These are phyloP conservation scores for Warburgia ugandensis DNA, from an alignment of 164 flowering plant species.

Conservation along the genomic window DNA sequence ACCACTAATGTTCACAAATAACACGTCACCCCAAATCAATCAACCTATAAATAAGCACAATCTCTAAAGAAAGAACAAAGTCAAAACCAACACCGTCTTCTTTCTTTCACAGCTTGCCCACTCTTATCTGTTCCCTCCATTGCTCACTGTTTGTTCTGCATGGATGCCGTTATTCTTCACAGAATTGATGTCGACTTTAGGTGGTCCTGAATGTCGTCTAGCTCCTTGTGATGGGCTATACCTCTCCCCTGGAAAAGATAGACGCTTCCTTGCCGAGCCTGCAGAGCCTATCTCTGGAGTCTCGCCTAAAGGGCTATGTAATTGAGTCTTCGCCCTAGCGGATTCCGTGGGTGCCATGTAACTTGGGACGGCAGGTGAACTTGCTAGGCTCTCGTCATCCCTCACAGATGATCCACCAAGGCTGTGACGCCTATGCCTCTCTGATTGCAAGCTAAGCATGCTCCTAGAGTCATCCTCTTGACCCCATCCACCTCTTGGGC, in stretches of 20 bases:
- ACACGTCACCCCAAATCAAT: too few species aligned
- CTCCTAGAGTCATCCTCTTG: slow-evolving; percentile 56
- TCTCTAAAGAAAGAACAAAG: too few species aligned
- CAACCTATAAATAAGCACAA: too few species aligned
- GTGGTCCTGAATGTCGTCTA: slow-evolving; percentile 60
- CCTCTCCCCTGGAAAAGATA: slow-evolving; percentile 53
- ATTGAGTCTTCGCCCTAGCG: slow-evolving; percentile 54
- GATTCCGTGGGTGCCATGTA: slow-evolving; percentile 80
- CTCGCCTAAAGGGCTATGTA: slow-evolving; percentile 42
- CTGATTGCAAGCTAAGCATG: slow-evolving; percentile 53
- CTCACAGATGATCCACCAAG: slow-evolving; percentile 29
- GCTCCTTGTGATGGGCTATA: slow-evolving; percentile 46
- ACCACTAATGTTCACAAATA: too few species aligned
- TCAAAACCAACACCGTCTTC: too few species aligned
- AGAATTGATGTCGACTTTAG: slow-evolving; percentile 37
- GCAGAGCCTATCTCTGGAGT: slow-evolving; percentile 33
- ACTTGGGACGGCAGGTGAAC: slow-evolving; percentile 55
- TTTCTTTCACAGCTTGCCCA: too few species aligned
- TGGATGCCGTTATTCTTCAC: slow-evolving; percentile 17
- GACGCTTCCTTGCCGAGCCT: slow-evolving; percentile 49
- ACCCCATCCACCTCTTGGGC: slow-evolving; percentile 34
- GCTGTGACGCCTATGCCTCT: slow-evolving; percentile 53
- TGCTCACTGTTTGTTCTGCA: slow-evolving; percentile 14
- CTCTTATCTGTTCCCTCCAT: slow-evolving; percentile 26
- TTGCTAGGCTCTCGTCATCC: slow-evolving; percentile 57